Conservation (phyloP, 129 eudicot genomes). For the Centaurea solstitialis region DNA sequence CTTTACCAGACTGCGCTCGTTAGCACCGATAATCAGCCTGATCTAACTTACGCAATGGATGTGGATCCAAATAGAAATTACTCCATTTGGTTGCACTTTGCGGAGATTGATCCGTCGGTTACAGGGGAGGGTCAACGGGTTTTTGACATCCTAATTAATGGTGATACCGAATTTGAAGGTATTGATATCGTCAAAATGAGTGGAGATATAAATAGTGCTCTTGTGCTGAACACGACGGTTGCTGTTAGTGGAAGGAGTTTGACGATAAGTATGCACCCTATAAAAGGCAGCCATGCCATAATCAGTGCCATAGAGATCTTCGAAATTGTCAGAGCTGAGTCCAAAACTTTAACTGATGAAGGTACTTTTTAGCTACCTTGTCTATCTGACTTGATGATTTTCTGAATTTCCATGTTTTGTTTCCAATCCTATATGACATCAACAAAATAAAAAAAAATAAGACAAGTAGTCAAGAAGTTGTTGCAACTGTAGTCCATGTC, state of each 20-base stretch:
- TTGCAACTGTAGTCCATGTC: background rate
- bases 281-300: conserved; percentile 60
- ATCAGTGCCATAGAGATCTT: conserved; percentile 85
- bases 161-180: conserved; percentile 61
- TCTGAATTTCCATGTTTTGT: background rate
- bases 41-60: conserved; percentile 64
- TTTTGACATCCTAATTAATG: conserved; percentile 70
- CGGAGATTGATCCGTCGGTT: conserved; percentile 84
- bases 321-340: conserved; percentile 72
- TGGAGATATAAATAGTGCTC: conserved; percentile 66
- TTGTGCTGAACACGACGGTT: conserved; percentile 79
- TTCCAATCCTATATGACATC: background rate
- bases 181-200: conserved; percentile 72
- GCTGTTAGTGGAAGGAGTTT: conserved; percentile 84
- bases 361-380: conserved; percentile 40
- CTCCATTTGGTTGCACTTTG: conserved; percentile 94
- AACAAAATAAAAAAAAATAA: no score
- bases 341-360: conserved; percentile 75
- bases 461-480: background rate
- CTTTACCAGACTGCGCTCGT: conserved; percentile 71
- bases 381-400: background rate
- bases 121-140: conserved; percentile 80
- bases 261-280: conserved; percentile 63
- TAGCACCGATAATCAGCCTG: conserved; percentile 68
- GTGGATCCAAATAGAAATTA: conserved; percentile 89